A percentile compares a stretch with the other conserved stretches of the same genome.
Evolutionary conservation across 495 filamentous ascomycete species (phyloP).

Genomic region (Penicillium fimorum): DNA sequence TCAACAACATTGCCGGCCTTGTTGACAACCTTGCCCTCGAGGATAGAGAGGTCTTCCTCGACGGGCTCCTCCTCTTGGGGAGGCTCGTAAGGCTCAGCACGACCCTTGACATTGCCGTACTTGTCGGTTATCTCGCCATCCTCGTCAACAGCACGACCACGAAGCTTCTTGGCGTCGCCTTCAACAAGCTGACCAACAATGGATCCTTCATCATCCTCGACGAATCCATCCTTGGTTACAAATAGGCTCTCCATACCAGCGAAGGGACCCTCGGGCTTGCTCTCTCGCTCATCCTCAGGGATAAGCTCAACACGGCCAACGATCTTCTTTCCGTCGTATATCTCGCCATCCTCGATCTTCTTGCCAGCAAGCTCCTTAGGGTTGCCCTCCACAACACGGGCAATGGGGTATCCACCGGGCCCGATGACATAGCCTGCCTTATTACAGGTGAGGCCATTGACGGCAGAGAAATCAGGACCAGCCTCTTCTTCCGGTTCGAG

Average conservation of each 20-base stretch:
- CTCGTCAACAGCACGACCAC: conserved; percentile 74
- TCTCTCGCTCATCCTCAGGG: conserved; percentile 67
- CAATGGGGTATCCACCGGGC: conserved; percentile 67
- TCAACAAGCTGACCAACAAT: conserved; percentile 72
- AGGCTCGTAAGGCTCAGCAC: conserved; percentile 67
- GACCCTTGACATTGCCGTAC: conserved; percentile 75
- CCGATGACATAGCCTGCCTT: conserved; percentile 77
- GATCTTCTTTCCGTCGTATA: conserved; percentile 71
- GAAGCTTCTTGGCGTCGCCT: conserved; percentile 70
- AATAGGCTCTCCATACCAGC: conserved; percentile 68
- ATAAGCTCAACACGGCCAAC: conserved; percentile 74
- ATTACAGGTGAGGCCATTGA: conserved; percentile 70
- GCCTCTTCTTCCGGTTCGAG: conserved; percentile 15
- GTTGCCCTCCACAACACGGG: conserved; percentile 65
- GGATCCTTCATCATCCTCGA: conserved; percentile 66
- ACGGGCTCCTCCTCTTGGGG: conserved; percentile 46
- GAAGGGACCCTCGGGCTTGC: conserved; percentile 69
- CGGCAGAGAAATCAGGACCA: conserved; percentile 56
- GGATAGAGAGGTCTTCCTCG: conserved; percentile 61
- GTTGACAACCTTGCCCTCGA: conserved; percentile 84
- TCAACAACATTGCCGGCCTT: conserved; percentile 85
- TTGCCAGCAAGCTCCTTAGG: conserved; percentile 65
- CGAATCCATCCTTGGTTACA: conserved; percentile 67
- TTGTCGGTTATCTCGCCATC: conserved; percentile 84
- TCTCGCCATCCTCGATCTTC: conserved; percentile 67